Percentiles rank a stretch among this genome's conserved stretches.
phyloP scores from a whole-genome alignment of 2,329 filamentous ascomycete genomes.

The Trichophyton equinum region DNA sequence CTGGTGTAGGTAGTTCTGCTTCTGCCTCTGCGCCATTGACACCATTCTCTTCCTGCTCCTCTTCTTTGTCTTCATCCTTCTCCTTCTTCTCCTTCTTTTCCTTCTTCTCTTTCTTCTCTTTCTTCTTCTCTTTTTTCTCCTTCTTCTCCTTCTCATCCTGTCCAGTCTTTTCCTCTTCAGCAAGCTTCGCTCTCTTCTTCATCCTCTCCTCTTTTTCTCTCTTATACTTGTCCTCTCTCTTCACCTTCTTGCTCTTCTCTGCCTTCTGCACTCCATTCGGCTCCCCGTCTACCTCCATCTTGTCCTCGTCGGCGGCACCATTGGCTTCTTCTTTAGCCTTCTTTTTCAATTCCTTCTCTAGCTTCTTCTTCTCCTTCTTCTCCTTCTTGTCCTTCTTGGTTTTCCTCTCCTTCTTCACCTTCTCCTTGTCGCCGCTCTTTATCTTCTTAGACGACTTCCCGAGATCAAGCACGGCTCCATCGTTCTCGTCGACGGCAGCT shows the following conservation, averaged over 20 bases:
- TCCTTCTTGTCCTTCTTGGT: constrained; percentile 16
- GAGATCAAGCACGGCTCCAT: constrained; percentile 7
- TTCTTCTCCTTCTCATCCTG: constrained; percentile 12
- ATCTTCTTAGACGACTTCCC: constrained; percentile 9
- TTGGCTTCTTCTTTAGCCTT: constrained; percentile 10
- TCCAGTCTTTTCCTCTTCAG: constrained; percentile 14
- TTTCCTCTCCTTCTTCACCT: constrained; percentile 11
- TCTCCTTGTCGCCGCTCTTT: constrained; percentile 10
- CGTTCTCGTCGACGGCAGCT: constrained; percentile 8
- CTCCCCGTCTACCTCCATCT: neutral
- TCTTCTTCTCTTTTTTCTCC: constrained; percentile 16
- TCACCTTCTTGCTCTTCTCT: constrained; percentile 15
- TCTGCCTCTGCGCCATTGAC: constrained; percentile 22
- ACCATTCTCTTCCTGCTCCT: constrained; percentile 13
- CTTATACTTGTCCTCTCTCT: constrained; percentile 12
- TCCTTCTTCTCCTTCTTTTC: constrained; percentile 9
- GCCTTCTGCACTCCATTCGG: constrained; percentile 8
- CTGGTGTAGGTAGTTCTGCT: constrained; percentile 11
- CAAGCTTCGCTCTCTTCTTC: constrained; percentile 17
- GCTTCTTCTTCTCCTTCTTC: constrained; percentile 7
- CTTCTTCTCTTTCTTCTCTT: constrained; percentile 19
- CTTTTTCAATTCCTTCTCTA: constrained; percentile 16
- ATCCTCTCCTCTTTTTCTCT: constrained; percentile 14
- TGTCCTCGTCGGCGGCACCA: neutral
- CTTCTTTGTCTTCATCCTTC: constrained; percentile 7